Evolutionary conservation across 164 flowering plant species (phyloP).

Genomic region (Berberis vulgaris): DNA sequence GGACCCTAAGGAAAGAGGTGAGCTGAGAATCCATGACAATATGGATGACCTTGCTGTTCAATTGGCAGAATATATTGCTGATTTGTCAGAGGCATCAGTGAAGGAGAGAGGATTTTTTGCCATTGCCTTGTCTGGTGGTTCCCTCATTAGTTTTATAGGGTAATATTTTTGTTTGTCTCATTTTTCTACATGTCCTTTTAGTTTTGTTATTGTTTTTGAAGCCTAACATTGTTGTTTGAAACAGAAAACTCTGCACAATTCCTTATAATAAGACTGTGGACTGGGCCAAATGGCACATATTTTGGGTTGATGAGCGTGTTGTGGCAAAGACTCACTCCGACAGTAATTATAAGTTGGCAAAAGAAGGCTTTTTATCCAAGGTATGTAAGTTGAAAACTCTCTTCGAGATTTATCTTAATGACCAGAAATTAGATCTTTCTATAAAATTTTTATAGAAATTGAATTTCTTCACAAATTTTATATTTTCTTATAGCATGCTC

Average conservation of each 20-base stretch:
- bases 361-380: conserved; percentile 68
- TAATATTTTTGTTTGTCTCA: conserved; percentile 19
- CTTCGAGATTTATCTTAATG: neutral
- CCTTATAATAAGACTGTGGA: conserved; percentile 76
- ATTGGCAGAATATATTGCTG: conserved; percentile 77
- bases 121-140: conserved; percentile 89
- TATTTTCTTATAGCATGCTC: too few species aligned
- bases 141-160: conserved; percentile 82
- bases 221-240: conserved; percentile 12
- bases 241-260: conserved; percentile 74
- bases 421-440: too few species aligned
- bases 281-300: conserved; percentile 82
- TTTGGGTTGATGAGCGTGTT: conserved; percentile 87
- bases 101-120: conserved; percentile 82
- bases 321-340: conserved; percentile 71
- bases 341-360: conserved; percentile 80
- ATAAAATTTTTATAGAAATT: too few species aligned
- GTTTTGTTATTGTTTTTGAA: neutral
- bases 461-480: too few species aligned
- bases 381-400: conserved; percentile 20
- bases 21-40: conserved; percentile 62
- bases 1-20: conserved; percentile 37
- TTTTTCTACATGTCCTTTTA: neutral
- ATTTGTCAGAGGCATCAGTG: conserved; percentile 65
- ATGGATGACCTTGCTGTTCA: conserved; percentile 63